Conservation (phyloP, 495 filamentous ascomycete genomes). For the Tuber microsphaerosporum region DNA sequence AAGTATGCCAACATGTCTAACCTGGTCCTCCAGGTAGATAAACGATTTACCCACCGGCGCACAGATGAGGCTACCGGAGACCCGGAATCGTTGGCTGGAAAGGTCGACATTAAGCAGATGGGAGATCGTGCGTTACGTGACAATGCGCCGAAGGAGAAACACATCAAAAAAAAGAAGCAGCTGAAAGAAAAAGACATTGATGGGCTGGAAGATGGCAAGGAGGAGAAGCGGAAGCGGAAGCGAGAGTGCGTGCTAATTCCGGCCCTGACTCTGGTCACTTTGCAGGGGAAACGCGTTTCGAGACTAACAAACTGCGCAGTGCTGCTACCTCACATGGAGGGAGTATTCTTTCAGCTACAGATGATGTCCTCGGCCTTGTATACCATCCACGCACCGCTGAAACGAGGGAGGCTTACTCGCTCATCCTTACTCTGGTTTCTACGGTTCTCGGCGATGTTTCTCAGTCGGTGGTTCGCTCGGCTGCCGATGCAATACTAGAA, state of each 20-base stretch:
- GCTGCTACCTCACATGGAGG: slow-evolving; percentile 62
- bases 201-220: slow-evolving; percentile 72
- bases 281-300: background rate
- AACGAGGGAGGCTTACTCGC: slow-evolving; percentile 88
- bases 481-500: slow-evolving; percentile 89
- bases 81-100: slow-evolving; percentile 90
- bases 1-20: slow-evolving; percentile 99
- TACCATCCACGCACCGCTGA: slow-evolving; percentile 88
- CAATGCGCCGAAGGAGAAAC: slow-evolving; percentile 67
- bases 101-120: slow-evolving; percentile 91
- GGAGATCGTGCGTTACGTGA: slow-evolving; percentile 74
- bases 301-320: slow-evolving; percentile 8
- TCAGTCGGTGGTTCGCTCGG: slow-evolving; percentile 82
- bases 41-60: slow-evolving; percentile 76
- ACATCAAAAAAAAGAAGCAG: slow-evolving; percentile 57
- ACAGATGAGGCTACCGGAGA: slow-evolving; percentile 95
- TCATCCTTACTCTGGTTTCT: slow-evolving; percentile 86
- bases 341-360: slow-evolving; percentile 75
- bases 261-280: background rate
- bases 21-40: slow-evolving; percentile 99
- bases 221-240: slow-evolving; percentile 85
- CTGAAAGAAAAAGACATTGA: slow-evolving; percentile 59
- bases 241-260: slow-evolving; percentile 37
- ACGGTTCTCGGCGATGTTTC: slow-evolving; percentile 86
- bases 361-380: slow-evolving; percentile 71